These are phyloP conservation scores for Filobasidium uniguttulatum DNA, from an alignment of 1,284 basidiomycete species.

Conservation along the genomic window DNA sequence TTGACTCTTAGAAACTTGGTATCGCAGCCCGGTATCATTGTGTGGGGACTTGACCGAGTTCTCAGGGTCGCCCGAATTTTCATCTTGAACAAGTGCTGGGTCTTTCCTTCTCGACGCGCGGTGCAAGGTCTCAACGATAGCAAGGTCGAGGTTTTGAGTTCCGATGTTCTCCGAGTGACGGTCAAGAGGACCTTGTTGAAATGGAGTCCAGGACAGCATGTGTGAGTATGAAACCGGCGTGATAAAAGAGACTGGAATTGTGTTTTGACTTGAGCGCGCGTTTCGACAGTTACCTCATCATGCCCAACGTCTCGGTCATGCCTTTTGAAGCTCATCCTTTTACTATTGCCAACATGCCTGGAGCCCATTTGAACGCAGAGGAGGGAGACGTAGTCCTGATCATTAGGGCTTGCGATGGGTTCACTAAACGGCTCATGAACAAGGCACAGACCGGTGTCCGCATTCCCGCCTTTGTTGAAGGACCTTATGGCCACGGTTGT, in stretches of 20 bases:
- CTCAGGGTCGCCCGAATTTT: slow-evolving; percentile 44
- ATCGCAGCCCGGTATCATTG: slow-evolving; percentile 22
- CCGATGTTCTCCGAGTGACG: slow-evolving; percentile 44
- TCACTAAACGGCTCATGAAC: slow-evolving; percentile 20
- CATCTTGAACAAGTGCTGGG: slow-evolving; percentile 41
- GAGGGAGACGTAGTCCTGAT: slow-evolving; percentile 24
- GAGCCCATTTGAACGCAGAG: too few species aligned
- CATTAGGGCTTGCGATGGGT: slow-evolving; percentile 28
- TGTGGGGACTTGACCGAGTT: slow-evolving; percentile 46
- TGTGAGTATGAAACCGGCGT: too few species aligned
- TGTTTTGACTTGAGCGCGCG: too few species aligned
- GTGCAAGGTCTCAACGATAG: slow-evolving; percentile 17
- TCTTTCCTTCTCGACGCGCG: slow-evolving; percentile 31
- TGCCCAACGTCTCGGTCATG: slow-evolving; percentile 22
- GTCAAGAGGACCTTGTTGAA: slow-evolving; percentile 36
- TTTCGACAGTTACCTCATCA: slow-evolving; percentile 24
- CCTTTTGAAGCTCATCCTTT: slow-evolving; percentile 34
- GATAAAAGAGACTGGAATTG: too few species aligned
- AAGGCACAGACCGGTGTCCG: slow-evolving; percentile 15
- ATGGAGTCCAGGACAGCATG: slow-evolving; percentile 49
- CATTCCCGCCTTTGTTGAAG: slow-evolving; percentile 28
- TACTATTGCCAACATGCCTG: slow-evolving; percentile 29
- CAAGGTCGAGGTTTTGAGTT: slow-evolving; percentile 40
- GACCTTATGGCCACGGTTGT: slow-evolving; percentile 29
- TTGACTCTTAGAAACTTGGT: not conserved